phyloP scores from a whole-genome alignment of 2,329 filamentous ascomycete genomes.

The Saccharata proteae region DNA sequence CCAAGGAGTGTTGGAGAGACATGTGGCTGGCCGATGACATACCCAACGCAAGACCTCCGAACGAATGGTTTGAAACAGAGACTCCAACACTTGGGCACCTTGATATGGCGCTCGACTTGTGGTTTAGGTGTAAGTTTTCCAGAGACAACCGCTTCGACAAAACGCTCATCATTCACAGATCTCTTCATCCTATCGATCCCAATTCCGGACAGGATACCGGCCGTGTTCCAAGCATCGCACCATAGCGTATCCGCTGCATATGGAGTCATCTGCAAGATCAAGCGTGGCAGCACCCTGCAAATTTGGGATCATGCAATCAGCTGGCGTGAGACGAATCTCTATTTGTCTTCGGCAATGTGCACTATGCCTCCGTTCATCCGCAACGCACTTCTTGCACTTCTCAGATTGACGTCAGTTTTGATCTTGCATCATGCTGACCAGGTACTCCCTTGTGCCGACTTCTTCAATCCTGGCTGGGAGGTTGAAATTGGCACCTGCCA shows the following conservation, averaged over 20 bases:
- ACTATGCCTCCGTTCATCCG: slow-evolving; percentile 28
- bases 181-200: slow-evolving; percentile 46
- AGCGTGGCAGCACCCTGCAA: slow-evolving; percentile 46
- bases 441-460: slow-evolving; percentile 33
- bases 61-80: slow-evolving; percentile 35
- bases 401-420: slow-evolving; percentile 29
- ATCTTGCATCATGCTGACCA: slow-evolving; percentile 45
- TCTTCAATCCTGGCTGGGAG: slow-evolving; percentile 55
- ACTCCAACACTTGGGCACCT: slow-evolving; percentile 34
- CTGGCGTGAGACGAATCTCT: slow-evolving; percentile 42
- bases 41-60: slow-evolving; percentile 28
- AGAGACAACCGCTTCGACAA: background rate
- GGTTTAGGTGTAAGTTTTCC: slow-evolving; percentile 28
- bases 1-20: slow-evolving; percentile 34
- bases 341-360: slow-evolving; percentile 28
- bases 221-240: slow-evolving; percentile 52
- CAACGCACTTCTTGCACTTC: slow-evolving; percentile 26
- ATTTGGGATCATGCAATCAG: slow-evolving; percentile 54
- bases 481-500: slow-evolving; percentile 48
- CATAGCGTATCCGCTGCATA: slow-evolving; percentile 50
- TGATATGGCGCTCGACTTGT: slow-evolving; percentile 34
- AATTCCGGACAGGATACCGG: slow-evolving; percentile 43
- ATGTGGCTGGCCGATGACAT: slow-evolving; percentile 34
- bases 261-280: slow-evolving; percentile 50
- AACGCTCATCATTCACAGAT: slow-evolving; percentile 15